Percentiles rank a stretch among this genome's conserved stretches.
Evolutionary conservation across 148 eudicot genomes (phyloP).

Genomic region (Rhododendron williamsianum): DNA sequence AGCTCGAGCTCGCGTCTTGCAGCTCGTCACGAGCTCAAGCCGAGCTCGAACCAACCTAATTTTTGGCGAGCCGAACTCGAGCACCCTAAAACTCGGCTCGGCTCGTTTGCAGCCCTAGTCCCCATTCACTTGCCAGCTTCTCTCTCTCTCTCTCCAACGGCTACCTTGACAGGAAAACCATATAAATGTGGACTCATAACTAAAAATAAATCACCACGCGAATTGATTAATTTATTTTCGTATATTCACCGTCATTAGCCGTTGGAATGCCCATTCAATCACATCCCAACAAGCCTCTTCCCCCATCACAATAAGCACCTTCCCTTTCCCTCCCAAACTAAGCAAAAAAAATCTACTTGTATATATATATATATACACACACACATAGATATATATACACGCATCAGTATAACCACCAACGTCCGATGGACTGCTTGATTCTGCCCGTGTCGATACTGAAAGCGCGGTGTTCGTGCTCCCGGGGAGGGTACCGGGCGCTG

Average conservation of each 20-base stretch:
- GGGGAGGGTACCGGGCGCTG: conserved; percentile 24
- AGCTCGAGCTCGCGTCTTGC: too few relatives aligned
- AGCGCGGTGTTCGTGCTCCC: conserved; percentile 34
- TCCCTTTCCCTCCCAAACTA: background rate
- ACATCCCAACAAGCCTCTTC: background rate
- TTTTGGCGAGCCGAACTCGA: too few relatives aligned
- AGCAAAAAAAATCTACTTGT: background rate
- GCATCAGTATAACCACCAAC: background rate
- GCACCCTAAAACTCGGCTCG: too few relatives aligned
- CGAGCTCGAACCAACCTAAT: too few relatives aligned
- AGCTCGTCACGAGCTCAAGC: too few relatives aligned
- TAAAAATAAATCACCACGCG: background rate
- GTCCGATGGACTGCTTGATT: conserved; percentile 36
- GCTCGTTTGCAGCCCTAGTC: too few relatives aligned
- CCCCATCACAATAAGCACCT: background rate
- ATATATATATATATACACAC: background rate
- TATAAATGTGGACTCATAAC: background rate
- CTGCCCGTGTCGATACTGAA: conserved; percentile 33
- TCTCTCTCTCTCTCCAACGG: background rate
- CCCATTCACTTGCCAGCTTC: background rate
- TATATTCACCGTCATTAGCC: background rate
- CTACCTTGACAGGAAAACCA: background rate
- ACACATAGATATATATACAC: background rate
- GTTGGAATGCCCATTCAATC: background rate
- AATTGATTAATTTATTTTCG: background rate